Base-by-base conservation (phyloP, 768 basidiomycete genomes). In the Tylopilus plumbeoviolaceoides region DNA sequence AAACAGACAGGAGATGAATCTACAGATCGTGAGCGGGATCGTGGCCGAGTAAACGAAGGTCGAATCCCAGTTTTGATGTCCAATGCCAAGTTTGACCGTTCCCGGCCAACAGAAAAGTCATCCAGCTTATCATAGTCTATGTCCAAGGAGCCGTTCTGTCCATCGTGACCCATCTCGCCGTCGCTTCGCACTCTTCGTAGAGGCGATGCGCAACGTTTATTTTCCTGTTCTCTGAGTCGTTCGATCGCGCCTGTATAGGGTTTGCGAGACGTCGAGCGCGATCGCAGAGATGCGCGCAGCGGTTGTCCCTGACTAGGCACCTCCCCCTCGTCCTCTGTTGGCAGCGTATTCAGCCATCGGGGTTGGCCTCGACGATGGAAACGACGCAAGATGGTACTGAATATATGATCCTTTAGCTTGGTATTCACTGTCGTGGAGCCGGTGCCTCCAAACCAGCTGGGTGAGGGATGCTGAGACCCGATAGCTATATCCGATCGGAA, bases 341-440 rank as follows among this genome's bases (percentile, higher is more conserved):
- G 72, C 23, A 72, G 64, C 39, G 70, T 75, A 10, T 73, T 71
- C 25, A 57, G 50, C 67, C 63, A 64, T 20, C 59, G 60, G n/a
- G 62, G 59, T 20, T 67, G 63, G 15, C 60, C 66, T 31, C 80
- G 80, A 58, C 81, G 80, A 36, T 80, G 78, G 53, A 92, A 81
- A 53, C 89, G 78, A 44, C 85, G 83, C 56, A 98, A 74, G 30
- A 98, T 84, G 17, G 90, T 89, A 55, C 83, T 89, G 66, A 99
- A 95, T 43, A 99, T 92, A 60, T 95, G 93, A 64, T 98, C 94
- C 70, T 94, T 95, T 53, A 99, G 75, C 67, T 83, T 90, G 36
- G 89, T 92, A 69, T 99, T 98, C 54, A 98, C 94, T 48, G 85
- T 80, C 6, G 97, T 98, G 14, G 89, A 91, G 1, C 95, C 95